Evolutionary conservation across 768 basidiomycete species (phyloP).

Genomic region (Rhodocollybia butyracea): DNA sequence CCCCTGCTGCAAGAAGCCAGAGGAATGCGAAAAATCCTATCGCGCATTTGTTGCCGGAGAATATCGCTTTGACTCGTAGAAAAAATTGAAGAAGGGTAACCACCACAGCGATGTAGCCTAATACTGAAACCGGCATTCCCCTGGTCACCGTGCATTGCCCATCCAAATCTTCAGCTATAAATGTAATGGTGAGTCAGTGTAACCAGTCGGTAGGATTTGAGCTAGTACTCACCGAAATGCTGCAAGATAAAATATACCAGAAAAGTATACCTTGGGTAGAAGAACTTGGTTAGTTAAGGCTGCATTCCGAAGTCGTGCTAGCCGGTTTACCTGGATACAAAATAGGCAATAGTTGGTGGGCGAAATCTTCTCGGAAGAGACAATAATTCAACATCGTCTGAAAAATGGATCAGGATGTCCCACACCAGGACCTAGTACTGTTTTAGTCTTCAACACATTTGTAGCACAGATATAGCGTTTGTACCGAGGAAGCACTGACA

Average conservation of each 20-base stretch:
- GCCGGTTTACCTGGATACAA: neutral
- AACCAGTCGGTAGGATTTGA: too few species aligned
- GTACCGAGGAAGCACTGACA: too few species aligned
- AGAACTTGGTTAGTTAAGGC: neutral
- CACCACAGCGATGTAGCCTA: neutral
- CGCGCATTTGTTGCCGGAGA: neutral
- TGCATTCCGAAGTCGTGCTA: neutral
- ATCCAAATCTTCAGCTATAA: neutral
- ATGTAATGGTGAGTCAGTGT: too few species aligned
- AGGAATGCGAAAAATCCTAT: neutral
- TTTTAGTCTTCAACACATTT: too few species aligned
- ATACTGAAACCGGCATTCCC: neutral
- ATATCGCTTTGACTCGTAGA: neutral
- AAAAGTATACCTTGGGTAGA: neutral
- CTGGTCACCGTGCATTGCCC: neutral
- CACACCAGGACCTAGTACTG: neutral
- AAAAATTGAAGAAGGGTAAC: neutral
- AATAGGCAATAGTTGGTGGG: neutral
- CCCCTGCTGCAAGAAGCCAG: neutral
- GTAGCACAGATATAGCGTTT: too few species aligned
- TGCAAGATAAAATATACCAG: neutral
- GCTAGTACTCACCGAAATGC: too few species aligned
- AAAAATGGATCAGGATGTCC: neutral
- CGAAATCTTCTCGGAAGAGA: neutral
- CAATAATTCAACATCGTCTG: neutral